Percentiles rank a stretch among this genome's conserved stretches.
Conservation (phyloP, 306 rosid genomes). For the Arachis stenosperma region DNA sequence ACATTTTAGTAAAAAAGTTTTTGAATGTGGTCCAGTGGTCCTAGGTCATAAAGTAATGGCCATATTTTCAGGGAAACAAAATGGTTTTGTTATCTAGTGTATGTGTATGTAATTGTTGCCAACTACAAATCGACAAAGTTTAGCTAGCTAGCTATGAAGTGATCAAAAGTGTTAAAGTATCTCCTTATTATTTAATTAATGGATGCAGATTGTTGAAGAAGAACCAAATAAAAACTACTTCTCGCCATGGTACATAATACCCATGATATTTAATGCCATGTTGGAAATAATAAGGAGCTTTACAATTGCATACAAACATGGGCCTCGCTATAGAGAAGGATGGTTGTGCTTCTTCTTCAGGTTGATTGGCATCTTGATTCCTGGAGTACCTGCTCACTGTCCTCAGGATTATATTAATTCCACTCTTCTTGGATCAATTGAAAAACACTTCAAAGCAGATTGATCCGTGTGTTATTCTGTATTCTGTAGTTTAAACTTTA, state of each 20-base stretch:
- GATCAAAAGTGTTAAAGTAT: neutral
- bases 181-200: neutral
- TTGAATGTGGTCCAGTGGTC: too few relatives aligned
- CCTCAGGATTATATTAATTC: slow-evolving; percentile 78
- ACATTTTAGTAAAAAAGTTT: too few relatives aligned
- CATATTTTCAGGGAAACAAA: too few relatives aligned
- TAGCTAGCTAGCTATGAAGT: too few relatives aligned
- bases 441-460: slow-evolving; percentile 37
- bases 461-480: neutral
- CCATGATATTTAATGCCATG: slow-evolving; percentile 51
- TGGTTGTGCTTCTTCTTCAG: slow-evolving; percentile 52
- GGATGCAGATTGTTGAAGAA: slow-evolving; percentile 58
- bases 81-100: too few relatives aligned
- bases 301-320: slow-evolving; percentile 43
- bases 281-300: slow-evolving; percentile 76
- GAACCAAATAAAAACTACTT: slow-evolving; percentile 78
- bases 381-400: slow-evolving; percentile 65
- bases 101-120: too few relatives aligned
- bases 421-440: slow-evolving; percentile 58
- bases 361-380: slow-evolving; percentile 56
- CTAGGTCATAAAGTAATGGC: too few relatives aligned
- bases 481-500: neutral
- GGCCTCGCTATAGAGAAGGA: slow-evolving; percentile 62
- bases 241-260: slow-evolving; percentile 44
- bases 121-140: too few relatives aligned